Conservation (phyloP, 192 early-diverging fungal genomes). For the Linnemannia schmuckeri region DNA sequence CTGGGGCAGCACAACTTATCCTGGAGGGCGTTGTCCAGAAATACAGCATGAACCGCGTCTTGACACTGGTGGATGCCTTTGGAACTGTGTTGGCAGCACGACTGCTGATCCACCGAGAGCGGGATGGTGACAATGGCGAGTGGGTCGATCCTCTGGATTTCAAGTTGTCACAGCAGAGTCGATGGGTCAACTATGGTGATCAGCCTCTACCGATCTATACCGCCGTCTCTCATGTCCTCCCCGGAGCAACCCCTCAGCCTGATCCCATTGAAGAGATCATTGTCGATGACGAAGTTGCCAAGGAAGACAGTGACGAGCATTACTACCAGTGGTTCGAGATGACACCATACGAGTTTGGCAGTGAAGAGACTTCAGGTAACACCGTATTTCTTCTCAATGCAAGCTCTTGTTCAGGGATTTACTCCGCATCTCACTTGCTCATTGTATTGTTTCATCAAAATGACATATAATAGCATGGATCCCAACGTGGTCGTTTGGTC, state of each 20-base stretch:
- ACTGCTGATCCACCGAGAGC: conserved; percentile 57
- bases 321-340: conserved; percentile 88
- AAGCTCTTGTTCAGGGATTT: background rate
- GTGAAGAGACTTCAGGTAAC: conserved; percentile 75
- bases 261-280: conserved; percentile 21
- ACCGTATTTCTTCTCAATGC: background rate
- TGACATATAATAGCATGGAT: conserved; percentile 67
- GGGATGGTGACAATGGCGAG: conserved; percentile 51
- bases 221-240: conserved; percentile 75
- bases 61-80: conserved; percentile 71
- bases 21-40: conserved; percentile 60
- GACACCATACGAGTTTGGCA: conserved; percentile 84
- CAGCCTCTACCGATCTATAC: conserved; percentile 86
- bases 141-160: conserved; percentile 59
- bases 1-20: conserved; percentile 58
- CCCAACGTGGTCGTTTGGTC: conserved; percentile 84
- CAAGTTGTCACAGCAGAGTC: conserved; percentile 67
- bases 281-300: conserved; percentile 51
- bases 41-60: conserved; percentile 28
- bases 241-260: conserved; percentile 50
- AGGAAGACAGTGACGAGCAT: conserved; percentile 38
- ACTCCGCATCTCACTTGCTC: background rate
- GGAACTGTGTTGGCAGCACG: conserved; percentile 63
- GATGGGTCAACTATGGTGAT: conserved; percentile 69
- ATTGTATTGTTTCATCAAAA: background rate